A percentile compares a stretch with the other conserved stretches of the same genome.
Conservation (phyloP, 495 filamentous ascomycete species). For the Daldinia vernicosa region DNA sequence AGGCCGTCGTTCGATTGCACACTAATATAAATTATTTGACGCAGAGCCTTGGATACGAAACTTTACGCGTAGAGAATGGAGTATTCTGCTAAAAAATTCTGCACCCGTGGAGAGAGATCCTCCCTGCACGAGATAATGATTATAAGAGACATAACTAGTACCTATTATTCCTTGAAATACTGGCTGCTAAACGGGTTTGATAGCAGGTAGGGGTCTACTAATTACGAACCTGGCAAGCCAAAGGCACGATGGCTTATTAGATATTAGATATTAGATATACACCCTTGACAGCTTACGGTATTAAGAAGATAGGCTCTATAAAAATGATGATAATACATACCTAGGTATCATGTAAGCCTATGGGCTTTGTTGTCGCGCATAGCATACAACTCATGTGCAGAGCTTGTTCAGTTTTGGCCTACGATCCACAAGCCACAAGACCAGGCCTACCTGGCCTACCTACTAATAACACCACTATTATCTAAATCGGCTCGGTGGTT, state of each 20-base stretch:
- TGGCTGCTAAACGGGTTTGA: conserved; percentile 23
- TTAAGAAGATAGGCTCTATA: conserved; percentile 4
- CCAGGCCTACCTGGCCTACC: conserved; percentile 4
- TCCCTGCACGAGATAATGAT: conserved; percentile 7
- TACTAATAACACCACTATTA: not conserved
- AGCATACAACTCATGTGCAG: conserved; percentile 25
- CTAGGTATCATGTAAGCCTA: too few species aligned
- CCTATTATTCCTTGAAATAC: conserved; percentile 34
- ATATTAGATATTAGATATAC: conserved; percentile 14
- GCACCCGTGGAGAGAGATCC: conserved; percentile 20
- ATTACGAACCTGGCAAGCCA: conserved; percentile 11
- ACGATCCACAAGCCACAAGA: conserved; percentile 15
- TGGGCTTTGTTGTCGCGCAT: conserved; percentile 16
- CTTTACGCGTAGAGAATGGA: conserved; percentile 35
- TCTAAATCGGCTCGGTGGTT: conserved; percentile 6
- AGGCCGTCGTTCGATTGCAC: conserved; percentile 36
- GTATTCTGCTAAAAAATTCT: conserved; percentile 6
- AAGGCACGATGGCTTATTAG: conserved; percentile 1
- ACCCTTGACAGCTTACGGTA: not conserved
- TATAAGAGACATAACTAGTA: conserved; percentile 20
- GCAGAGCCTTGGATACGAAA: conserved; percentile 43
- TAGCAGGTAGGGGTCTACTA: conserved; percentile 16
- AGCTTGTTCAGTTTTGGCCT: conserved; percentile 19
- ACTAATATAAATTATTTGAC: conserved; percentile 44
- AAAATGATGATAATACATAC: not conserved